A percentile compares a stretch with the other conserved stretches of the same genome.
Evolutionary conservation across 139 green algal species (phyloP).

Genomic region (Pseudopediastrum boryanum): DNA sequence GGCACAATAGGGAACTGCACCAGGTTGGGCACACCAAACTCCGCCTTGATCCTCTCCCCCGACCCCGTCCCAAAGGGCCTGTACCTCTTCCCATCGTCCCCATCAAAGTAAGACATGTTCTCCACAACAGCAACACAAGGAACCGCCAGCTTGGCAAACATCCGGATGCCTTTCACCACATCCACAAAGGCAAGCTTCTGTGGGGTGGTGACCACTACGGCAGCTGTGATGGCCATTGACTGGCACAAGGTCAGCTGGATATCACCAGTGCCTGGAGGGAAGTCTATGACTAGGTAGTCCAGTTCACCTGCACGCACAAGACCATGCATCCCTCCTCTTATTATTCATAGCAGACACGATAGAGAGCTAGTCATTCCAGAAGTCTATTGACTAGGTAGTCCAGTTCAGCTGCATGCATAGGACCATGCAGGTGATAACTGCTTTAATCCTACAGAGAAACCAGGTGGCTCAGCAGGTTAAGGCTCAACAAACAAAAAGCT

Average conservation of each 20-base stretch:
- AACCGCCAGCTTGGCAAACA: constrained; percentile 96
- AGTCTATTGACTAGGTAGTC: no score
- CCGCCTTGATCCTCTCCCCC: constrained; percentile 75
- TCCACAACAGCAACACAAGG: constrained; percentile 97
- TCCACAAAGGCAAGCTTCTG: constrained; percentile 99
- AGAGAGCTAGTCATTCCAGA: no score
- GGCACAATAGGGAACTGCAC: constrained; percentile 92
- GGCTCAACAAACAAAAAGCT: no score
- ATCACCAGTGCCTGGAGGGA: constrained; percentile 97
- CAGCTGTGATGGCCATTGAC: constrained; percentile 88
- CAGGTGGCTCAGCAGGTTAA: no score
- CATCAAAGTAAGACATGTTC: constrained; percentile 99
- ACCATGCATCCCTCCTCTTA: no score
- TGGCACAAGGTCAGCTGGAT: constrained; percentile 99
- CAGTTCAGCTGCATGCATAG: no score
- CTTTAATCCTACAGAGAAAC: no score
- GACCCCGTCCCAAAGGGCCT: constrained; percentile 89
- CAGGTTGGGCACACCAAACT: constrained; percentile 96
- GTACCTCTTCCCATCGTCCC: constrained; percentile 82
- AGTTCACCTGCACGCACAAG: constrained; percentile 89
- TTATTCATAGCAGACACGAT: no score
- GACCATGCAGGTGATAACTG: no score
- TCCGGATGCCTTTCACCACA: constrained; percentile 96
- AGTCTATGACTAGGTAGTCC: constrained; percentile 98
- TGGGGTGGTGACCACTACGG: constrained; percentile 98